Evolutionary conservation across 176 grass and related monocot species (phyloP), one percentile per base, ranked within the genome.

Genomic region (Bromus sterilis): DNA sequence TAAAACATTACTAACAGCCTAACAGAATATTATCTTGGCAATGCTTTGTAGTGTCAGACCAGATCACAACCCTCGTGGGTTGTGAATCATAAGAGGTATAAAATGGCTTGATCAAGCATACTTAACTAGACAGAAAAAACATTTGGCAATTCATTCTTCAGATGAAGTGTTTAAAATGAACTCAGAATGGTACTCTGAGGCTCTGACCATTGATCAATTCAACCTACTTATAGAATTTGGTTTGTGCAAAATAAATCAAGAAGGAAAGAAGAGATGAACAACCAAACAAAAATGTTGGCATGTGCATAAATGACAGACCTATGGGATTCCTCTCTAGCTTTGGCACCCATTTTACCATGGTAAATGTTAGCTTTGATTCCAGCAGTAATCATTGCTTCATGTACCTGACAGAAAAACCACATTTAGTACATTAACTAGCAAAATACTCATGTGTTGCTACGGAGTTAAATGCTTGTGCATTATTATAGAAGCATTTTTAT

Each of bases 301-400:
- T 36, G 67, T 31, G 29, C 65, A 75, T 36, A 56, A 26, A 87
- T 60, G 33, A 51, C 36, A 53, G 75, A 95, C 92, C 95, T 98
- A 83, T 98, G 95, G 7, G 86, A 87, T 82, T 93, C 84, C 85
- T 93, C 92, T 78, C 95, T 87, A 63, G 88, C 92, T 88, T 85
- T 89, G 66, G 36, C 71, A 20, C 95, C 86, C 95, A 98, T 89
- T 90, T 89, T 78, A 49, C 95, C 95, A 23, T 94, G 90, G 85
- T 98, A 94, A 55, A 93, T 91, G 84, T 91, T 87, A 76, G 95
- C 49, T 75, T 87, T 90, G 66, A 94, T 93, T 91, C 95, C 95
- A 39, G 95, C 88, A 88, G 75, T 76, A 49, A 80, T 76, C 69
- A 98, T 84, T 87, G 89, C 87, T 73, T 91, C 71, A 41, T 89